A percentile compares a stretch with the other conserved stretches of the same genome.
Evolutionary conservation across 345 rosid species (phyloP).

Genomic region (Eutrema japonicum): DNA sequence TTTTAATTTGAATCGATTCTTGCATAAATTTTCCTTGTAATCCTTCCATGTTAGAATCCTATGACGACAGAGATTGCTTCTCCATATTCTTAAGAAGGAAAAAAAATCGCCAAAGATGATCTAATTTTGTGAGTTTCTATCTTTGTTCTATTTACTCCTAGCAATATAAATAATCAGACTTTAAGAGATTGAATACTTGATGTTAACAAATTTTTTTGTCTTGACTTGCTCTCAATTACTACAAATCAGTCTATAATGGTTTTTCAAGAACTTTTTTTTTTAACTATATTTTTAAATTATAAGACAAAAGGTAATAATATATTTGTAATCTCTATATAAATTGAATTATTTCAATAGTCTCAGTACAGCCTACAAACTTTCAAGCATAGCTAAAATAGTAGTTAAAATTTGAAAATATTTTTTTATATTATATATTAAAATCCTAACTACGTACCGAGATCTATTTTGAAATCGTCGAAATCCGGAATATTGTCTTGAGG

Average conservation of each 20-base stretch:
- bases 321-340: too few relatives aligned
- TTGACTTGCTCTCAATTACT: neutral
- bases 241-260: neutral
- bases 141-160: conserved; percentile 1
- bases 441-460: too few relatives aligned
- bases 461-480: too few relatives aligned
- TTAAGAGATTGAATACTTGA: neutral
- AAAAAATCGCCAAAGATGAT: neutral
- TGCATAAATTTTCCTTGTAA: conserved; percentile 12
- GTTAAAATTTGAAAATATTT: too few relatives aligned
- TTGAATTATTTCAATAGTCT: too few relatives aligned
- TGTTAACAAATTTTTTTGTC: neutral
- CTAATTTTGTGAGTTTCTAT: neutral
- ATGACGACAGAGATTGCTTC: conserved; percentile 18
- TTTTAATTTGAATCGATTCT: conserved; percentile 33
- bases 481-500: too few relatives aligned
- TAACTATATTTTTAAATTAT: too few relatives aligned
- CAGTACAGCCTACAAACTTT: neutral
- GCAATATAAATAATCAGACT: neutral
- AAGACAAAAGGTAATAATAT: too few relatives aligned
- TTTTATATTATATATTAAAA: too few relatives aligned
- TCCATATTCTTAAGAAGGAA: neutral
- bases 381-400: neutral
- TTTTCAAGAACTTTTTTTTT: neutral
- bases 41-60: conserved; percentile 40